A percentile compares a stretch with the other conserved stretches of the same genome.
Evolutionary conservation across 2,329 filamentous ascomycete species (phyloP).

Genomic region (Scedosporium dehoogii): DNA sequence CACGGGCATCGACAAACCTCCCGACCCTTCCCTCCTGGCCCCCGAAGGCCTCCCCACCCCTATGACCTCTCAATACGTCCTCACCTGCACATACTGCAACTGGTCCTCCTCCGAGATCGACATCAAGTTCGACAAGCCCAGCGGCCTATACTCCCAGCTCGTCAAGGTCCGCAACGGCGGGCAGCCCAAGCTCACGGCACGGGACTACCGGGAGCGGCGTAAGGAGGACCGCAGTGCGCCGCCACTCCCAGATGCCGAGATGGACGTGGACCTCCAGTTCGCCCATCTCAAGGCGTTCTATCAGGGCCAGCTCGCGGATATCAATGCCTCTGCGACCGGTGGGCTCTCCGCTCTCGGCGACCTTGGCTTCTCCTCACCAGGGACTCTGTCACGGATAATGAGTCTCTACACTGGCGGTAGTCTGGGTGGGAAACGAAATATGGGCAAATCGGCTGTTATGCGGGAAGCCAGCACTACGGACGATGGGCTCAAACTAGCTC

Average conservation of each 20-base stretch:
- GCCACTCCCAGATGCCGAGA: conserved; percentile 16
- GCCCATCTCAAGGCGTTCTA: conserved; percentile 71
- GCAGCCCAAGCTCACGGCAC: conserved; percentile 35
- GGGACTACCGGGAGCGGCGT: conserved; percentile 41
- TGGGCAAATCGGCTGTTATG: conserved; percentile 62
- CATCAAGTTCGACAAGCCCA: conserved; percentile 81
- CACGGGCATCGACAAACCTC: conserved; percentile 53
- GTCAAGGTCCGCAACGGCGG: conserved; percentile 58
- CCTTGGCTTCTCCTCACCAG: conserved; percentile 63
- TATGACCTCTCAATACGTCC: conserved; percentile 44
- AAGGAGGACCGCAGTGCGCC: conserved; percentile 30
- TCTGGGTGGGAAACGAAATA: conserved; percentile 52
- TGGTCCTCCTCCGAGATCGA: conserved; percentile 88
- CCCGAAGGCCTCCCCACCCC: conserved; percentile 23
- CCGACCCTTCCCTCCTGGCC: conserved; percentile 32
- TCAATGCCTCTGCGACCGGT: conserved; percentile 40
- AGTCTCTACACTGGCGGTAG: conserved; percentile 68
- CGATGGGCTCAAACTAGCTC: conserved; percentile 61
- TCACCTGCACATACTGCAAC: conserved; percentile 83
- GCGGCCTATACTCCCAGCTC: conserved; percentile 75
- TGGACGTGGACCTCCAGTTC: conserved; percentile 63
- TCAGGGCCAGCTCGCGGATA: conserved; percentile 62
- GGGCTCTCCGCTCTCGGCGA: conserved; percentile 26
- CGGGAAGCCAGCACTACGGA: conserved; percentile 61
- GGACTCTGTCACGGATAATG: conserved; percentile 80